These are phyloP conservation scores for Aspergillus cejpii DNA, from an alignment of 2,329 filamentous ascomycete species.

Conservation along the genomic window DNA sequence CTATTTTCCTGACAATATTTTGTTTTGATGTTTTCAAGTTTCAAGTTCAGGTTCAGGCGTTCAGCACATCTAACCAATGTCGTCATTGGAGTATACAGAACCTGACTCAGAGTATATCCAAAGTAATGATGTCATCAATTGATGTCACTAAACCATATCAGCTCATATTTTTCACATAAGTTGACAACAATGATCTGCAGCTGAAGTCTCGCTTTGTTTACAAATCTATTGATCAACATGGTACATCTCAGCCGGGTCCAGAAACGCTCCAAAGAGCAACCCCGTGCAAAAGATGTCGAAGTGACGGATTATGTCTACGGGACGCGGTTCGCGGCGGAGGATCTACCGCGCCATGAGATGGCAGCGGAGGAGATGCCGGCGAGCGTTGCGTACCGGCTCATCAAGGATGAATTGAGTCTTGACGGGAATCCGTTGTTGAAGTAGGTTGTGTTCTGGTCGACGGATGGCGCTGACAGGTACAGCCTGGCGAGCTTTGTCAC, in stretches of 20 bases:
- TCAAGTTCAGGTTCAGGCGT: too few species aligned
- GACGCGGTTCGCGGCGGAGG: slow-evolving; percentile 70
- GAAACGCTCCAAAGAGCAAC: slow-evolving; percentile 18
- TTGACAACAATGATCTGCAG: too few species aligned
- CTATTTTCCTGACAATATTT: neutral
- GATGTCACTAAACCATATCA: neutral
- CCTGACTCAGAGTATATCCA: too few species aligned
- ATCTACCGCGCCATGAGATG: slow-evolving; percentile 76
- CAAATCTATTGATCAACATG: too few species aligned
- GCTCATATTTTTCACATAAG: too few species aligned
- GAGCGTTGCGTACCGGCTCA: slow-evolving; percentile 60
- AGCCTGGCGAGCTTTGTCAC: slow-evolving; percentile 53
- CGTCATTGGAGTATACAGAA: too few species aligned
- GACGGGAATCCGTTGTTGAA: slow-evolving; percentile 63
- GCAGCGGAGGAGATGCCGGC: slow-evolving; percentile 81
- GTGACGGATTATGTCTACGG: slow-evolving; percentile 68
- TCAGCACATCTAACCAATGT: too few species aligned
- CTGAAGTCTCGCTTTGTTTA: too few species aligned
- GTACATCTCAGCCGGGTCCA: slow-evolving; percentile 37
- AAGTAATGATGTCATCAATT: slow-evolving; percentile 2
- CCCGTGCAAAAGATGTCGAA: slow-evolving; percentile 21
- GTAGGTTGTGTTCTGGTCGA: slow-evolving; percentile 38
- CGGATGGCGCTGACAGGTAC: neutral
- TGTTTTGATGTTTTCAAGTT: too few species aligned
- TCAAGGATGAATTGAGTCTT: slow-evolving; percentile 57